Base-by-base conservation (phyloP, 1,284 basidiomycete genomes). In the Leccinum subfulvum region DNA sequence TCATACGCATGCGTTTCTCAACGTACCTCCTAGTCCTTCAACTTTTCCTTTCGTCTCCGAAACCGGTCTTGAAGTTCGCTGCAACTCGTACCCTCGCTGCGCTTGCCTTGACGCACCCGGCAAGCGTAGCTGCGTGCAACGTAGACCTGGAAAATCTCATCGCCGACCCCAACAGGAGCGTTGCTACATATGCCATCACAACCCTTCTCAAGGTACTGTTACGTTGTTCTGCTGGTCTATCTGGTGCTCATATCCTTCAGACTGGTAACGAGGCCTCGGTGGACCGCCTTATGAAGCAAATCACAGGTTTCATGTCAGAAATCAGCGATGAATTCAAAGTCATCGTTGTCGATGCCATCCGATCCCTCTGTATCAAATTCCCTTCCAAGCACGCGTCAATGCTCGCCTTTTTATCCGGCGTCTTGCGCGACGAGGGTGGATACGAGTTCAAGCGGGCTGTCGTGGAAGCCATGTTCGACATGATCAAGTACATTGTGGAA, bases 311-410 rank as follows among this genome's bases (percentile, higher is more conserved):
- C 83, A 98, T 99, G 96, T 87, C 91, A 67, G 97, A 99, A 78
- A 99, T 99, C 78, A 97, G 94, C 68, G 97, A 99, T 78, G 97
- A 99, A 79, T 99, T 99, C 87, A 99, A 99, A 83, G 95, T 99
- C 73, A 97, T 99, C 78, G 97, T 99, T 60, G 97, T 99, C 66
- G 95, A 98, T 67, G 97, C 97, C 58, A 97, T 99, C 74, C 93
- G 97, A 61, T 95, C 96, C 16, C 87, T 99, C 53, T 98, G 96
- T 79, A 89, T 99, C 80, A 99, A 99, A 79, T 99, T 99, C 85
- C 97, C 97, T 1, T 81, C 90, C 56, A 99, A 99, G 81, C 95
- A 99, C 76, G 90, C 89, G 18, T 89, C 93, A 60, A 97, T 97
- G 95, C 88, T 98, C 60, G 86, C 91, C 3, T 98, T 98, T 88